Base-by-base conservation (phyloP, 257 asterid species). In the Paraleonurus japonicus region DNA sequence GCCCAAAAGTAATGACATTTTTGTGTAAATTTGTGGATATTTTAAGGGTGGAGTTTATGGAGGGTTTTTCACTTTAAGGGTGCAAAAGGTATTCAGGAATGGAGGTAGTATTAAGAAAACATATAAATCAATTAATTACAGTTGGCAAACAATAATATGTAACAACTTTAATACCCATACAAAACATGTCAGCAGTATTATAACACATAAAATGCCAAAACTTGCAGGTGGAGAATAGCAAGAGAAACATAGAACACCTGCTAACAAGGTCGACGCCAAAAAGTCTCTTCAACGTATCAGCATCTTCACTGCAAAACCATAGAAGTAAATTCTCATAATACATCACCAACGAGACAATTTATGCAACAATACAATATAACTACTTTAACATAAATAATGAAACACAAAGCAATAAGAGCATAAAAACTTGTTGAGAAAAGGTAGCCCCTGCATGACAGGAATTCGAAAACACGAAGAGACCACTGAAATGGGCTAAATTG, bases 261-360 rank as follows among this genome's bases (percentile, higher is more conserved):
- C 97, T 95, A 67, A 84, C 86, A 78, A 92, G 88, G 69, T 90
- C 98, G 65, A 95, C 70, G 45, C 95, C 99, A 16, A 95, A 95
- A 82, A 95, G 95, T 59, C 61, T 82, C 87, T 90, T 95, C 85
- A 88, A 77, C 3, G 85, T 70, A 75, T 95, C 98, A 54, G 81
- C 74, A 53, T 37, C 88, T 80, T 90, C 96, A 81, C 99, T 95
- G 96, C 88, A 82, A 77, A 48, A 80, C 32, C 37, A 54, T 27
- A 59, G 17, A 53, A 19, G 61, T 64, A 61, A 58, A 70, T 67
- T 62, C 32, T 65, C 23, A 64, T 41, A 51, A 80, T 43, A 66
- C 30, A 53, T 22, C 37, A 61, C 47, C 61, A 65, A 48, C 17
- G 50, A 35, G 12, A 54, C 63, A 51, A 33, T 62, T 60, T 60